These are phyloP conservation scores for Psilocybe azurescens DNA, from an alignment of 768 basidiomycete genomes.

Conservation along the genomic window DNA sequence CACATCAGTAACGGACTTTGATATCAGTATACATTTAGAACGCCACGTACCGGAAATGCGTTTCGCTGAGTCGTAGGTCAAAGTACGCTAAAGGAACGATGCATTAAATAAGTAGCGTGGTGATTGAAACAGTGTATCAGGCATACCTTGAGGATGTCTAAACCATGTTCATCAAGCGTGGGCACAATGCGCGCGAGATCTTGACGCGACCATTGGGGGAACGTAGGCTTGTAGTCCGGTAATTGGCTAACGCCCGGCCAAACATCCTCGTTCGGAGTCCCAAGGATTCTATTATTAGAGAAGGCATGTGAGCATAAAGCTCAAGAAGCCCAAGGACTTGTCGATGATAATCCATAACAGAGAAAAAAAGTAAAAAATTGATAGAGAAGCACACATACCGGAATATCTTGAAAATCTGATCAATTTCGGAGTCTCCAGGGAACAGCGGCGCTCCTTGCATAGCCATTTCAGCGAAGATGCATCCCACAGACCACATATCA, in stretches of 20 bases:
- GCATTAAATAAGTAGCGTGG: neutral
- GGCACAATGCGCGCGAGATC: constrained; percentile 72
- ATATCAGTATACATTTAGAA: neutral
- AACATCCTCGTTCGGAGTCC: constrained; percentile 87
- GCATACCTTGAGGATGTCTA: constrained; percentile 78
- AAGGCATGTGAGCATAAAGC: neutral
- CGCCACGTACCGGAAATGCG: constrained; percentile 82
- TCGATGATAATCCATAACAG: neutral
- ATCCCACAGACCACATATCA: constrained; percentile 99
- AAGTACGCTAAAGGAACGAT: constrained; percentile 50
- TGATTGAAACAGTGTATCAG: neutral
- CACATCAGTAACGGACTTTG: neutral
- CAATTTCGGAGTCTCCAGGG: constrained; percentile 99
- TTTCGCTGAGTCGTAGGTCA: constrained; percentile 89
- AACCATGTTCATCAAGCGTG: constrained; percentile 75
- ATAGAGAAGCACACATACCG: constrained; percentile 54
- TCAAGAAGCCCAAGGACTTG: neutral
- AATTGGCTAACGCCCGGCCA: constrained; percentile 92
- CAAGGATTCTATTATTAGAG: constrained; percentile 70
- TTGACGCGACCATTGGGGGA: constrained; percentile 92
- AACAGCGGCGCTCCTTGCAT: constrained; percentile 90
- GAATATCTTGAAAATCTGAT: constrained; percentile 99
- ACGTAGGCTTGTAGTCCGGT: constrained; percentile 95
- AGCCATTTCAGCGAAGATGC: constrained; percentile 99
- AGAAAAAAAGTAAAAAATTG: neutral